These are phyloP conservation scores for Paxillus involutus DNA, from an alignment of 768 basidiomycete genomes.

Conservation along the genomic window DNA sequence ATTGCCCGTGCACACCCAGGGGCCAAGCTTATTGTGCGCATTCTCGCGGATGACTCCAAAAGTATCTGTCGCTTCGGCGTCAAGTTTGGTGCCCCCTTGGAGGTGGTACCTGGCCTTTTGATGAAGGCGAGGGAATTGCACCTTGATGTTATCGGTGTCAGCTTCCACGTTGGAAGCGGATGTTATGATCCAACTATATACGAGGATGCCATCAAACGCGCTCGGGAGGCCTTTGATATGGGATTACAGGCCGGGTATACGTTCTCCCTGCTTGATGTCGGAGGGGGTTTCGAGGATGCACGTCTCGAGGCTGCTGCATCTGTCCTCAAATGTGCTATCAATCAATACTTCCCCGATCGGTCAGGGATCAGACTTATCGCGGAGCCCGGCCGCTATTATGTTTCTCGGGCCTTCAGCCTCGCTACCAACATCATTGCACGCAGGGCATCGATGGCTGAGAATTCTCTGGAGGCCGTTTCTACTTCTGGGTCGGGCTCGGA, in stretches of 20 bases:
- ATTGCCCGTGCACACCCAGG: conserved; percentile 75
- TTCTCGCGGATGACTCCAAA: conserved; percentile 97
- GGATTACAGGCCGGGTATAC: conserved; percentile 75
- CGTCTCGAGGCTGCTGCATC: conserved; percentile 80
- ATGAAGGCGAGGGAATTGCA: conserved; percentile 73
- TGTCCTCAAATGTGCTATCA: conserved; percentile 69
- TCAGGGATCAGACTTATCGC: conserved; percentile 78
- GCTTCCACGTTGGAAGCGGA: conserved; percentile 97
- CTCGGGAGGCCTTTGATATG: conserved; percentile 85
- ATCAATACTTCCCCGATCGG: conserved; percentile 75
- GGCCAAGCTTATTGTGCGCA: conserved; percentile 89
- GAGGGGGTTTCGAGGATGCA: conserved; percentile 92
- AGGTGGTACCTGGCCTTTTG: conserved; percentile 76
- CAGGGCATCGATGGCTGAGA: conserved; percentile 53
- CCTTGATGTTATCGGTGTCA: conserved; percentile 89
- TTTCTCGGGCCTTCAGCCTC: conserved; percentile 88
- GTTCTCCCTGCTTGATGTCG: conserved; percentile 87
- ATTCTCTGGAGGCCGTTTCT: conserved; percentile 20
- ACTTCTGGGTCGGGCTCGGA: conserved; percentile 28
- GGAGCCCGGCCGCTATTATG: conserved; percentile 95
- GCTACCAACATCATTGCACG: conserved; percentile 94
- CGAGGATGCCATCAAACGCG: conserved; percentile 83
- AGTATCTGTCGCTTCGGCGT: conserved; percentile 89
- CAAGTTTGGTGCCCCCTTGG: conserved; percentile 94
- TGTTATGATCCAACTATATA: conserved; percentile 93